A percentile compares a stretch with the other conserved stretches of the same genome.
These are phyloP conservation scores for Rhodosporidiobolus odoratus DNA, from an alignment of 768 basidiomycete species.

Conservation along the genomic window DNA sequence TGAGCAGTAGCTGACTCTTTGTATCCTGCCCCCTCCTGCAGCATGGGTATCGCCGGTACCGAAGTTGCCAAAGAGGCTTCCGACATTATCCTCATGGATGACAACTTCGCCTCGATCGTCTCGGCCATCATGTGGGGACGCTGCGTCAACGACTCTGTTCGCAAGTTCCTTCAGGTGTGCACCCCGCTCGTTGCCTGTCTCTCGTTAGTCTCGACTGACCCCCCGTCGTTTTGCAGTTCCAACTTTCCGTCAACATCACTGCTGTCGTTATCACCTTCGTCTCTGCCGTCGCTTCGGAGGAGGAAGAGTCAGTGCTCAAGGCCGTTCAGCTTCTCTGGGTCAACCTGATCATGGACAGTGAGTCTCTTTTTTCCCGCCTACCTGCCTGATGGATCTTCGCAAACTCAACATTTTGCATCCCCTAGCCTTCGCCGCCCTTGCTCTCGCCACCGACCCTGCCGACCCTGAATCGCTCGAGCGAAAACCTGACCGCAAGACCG, in stretches of 20 bases:
- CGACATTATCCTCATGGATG: constrained; percentile 97
- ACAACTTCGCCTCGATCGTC: constrained; percentile 92
- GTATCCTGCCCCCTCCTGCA: constrained; percentile 8
- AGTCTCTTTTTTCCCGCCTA: background rate
- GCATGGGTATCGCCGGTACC: constrained; percentile 89
- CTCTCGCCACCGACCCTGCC: constrained; percentile 94
- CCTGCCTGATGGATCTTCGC: too few relatives aligned
- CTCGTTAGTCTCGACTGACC: constrained; percentile 50
- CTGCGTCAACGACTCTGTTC: constrained; percentile 94
- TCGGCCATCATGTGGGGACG: constrained; percentile 99
- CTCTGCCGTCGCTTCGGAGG: constrained; percentile 70
- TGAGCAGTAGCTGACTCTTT: background rate
- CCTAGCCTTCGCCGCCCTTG: constrained; percentile 80
- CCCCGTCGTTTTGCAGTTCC: constrained; percentile 34
- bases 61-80: constrained; percentile 99
- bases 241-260: constrained; percentile 77
- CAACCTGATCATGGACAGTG: constrained; percentile 65
- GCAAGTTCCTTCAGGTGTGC: constrained; percentile 93
- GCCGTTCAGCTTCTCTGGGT: constrained; percentile 98
- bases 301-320: constrained; percentile 78
- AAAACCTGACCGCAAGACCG: constrained; percentile 81
- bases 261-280: constrained; percentile 92
- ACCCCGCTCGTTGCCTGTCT: constrained; percentile 31
- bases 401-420: background rate
- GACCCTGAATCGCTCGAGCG: constrained; percentile 71